phyloP scores from a whole-genome alignment of 2,329 filamentous ascomycete species.

The Septoria linicola region DNA sequence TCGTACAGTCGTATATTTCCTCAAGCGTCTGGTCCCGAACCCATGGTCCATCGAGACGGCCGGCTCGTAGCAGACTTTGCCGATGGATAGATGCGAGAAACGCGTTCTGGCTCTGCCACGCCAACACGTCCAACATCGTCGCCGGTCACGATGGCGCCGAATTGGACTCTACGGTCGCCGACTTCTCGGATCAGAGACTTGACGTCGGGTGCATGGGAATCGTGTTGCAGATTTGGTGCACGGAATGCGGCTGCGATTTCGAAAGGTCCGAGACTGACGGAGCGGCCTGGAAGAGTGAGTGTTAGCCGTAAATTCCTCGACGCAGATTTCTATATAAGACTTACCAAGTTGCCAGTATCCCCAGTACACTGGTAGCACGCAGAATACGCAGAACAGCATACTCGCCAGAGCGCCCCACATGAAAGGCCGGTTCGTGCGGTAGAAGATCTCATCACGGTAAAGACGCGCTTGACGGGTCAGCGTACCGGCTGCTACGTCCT shows the following conservation, averaged over 20 bases:
- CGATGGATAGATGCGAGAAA: not conserved
- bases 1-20: too few species aligned
- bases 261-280: constrained; percentile 36
- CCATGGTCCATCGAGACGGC: too few species aligned
- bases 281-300: not conserved
- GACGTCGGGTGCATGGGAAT: not conserved
- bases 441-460: constrained; percentile 24
- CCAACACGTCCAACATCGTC: not conserved
- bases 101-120: not conserved
- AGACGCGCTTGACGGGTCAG: not conserved
- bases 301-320: constrained; percentile 21
- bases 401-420: constrained; percentile 35
- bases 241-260: constrained; percentile 40
- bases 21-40: too few species aligned
- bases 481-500: not conserved
- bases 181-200: constrained; percentile 8
- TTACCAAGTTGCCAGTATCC: constrained; percentile 18
- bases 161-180: constrained; percentile 15
- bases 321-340: too few species aligned
- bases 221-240: constrained; percentile 22
- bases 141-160: not conserved
- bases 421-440: constrained; percentile 32
- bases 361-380: constrained; percentile 38
- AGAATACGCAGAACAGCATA: constrained; percentile 34
- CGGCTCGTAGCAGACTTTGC: too few species aligned